A percentile compares a stretch with the other conserved stretches of the same genome.
Evolutionary conservation across 1,284 basidiomycete species (phyloP).

Genomic region (Boletus mariae): DNA sequence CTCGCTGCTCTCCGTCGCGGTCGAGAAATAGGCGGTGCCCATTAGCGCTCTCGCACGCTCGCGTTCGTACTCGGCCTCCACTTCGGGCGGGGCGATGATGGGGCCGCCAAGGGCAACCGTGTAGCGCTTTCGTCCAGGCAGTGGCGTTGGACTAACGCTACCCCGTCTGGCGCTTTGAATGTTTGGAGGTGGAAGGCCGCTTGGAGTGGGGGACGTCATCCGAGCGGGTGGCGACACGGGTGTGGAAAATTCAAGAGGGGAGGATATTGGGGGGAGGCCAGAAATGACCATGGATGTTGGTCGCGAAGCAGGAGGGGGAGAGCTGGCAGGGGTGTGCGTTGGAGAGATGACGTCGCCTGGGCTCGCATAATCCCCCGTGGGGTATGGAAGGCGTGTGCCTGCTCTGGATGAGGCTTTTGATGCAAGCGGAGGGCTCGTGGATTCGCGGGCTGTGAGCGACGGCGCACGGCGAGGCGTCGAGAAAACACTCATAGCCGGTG

Average conservation of each 20-base stretch:
- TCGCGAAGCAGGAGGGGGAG: conserved; percentile 39
- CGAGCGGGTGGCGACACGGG: conserved; percentile 25
- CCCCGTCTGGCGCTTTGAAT: conserved; percentile 35
- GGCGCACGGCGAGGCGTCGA: conserved; percentile 34
- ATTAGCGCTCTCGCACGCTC: conserved; percentile 21
- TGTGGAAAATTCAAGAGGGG: conserved; percentile 21
- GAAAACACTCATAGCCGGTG: conserved; percentile 19
- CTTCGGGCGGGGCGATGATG: conserved; percentile 48
- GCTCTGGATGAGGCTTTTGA: conserved; percentile 22
- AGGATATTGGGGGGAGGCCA: conserved; percentile 27
- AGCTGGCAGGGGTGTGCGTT: conserved; percentile 58
- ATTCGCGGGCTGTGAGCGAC: conserved; percentile 49
- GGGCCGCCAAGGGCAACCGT: conserved; percentile 76
- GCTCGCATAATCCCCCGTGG: conserved; percentile 73
- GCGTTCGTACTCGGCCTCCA: conserved; percentile 32
- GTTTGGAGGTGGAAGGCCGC: conserved; percentile 35
- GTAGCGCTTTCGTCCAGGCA: conserved; percentile 59
- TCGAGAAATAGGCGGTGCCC: conserved; percentile 44
- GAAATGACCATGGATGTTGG: conserved; percentile 29
- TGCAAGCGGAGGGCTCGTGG: conserved; percentile 63
- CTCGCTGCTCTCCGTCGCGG: conserved; percentile 37
- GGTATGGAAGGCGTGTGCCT: conserved; percentile 69
- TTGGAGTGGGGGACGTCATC: conserved; percentile 22
- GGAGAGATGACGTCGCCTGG: conserved; percentile 40
- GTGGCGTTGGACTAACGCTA: conserved; percentile 66